These are phyloP conservation scores for Paralagenidium karlingii DNA, from an alignment of 352 stramenopile species.

Conservation along the genomic window DNA sequence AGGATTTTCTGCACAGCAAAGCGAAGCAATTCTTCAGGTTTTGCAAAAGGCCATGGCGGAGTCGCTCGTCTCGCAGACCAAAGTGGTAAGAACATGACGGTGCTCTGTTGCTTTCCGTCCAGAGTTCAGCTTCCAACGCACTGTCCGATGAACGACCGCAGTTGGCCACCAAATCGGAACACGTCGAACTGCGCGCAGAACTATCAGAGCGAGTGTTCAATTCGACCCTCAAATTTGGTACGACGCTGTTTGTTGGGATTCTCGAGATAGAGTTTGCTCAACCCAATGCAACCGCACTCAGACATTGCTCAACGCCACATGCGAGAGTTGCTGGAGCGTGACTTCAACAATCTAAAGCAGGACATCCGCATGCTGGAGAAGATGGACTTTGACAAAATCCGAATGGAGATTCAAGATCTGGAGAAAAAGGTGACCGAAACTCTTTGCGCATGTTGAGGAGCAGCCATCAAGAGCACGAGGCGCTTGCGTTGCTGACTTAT, in stretches of 20 bases:
- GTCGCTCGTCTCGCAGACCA: constrained; percentile 52
- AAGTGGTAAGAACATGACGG: constrained; percentile 23
- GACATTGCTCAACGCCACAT: constrained; percentile 84
- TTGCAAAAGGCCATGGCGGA: constrained; percentile 77
- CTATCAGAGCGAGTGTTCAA: constrained; percentile 82
- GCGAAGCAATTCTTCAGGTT: constrained; percentile 68
- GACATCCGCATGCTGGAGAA: constrained; percentile 86
- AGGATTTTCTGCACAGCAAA: constrained; percentile 59
- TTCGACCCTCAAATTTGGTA: constrained; percentile 83
- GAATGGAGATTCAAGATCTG: constrained; percentile 76
- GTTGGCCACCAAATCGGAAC: constrained; percentile 78
- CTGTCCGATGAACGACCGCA: constrained; percentile 6
- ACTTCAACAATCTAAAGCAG: constrained; percentile 85
- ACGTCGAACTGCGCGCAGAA: constrained; percentile 75
- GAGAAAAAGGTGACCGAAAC: constrained; percentile 44
- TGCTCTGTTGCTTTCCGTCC: neutral
- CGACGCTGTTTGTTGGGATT: constrained; percentile 1
- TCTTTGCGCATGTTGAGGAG: too few species aligned
- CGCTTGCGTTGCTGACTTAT: too few species aligned
- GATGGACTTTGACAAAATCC: constrained; percentile 84
- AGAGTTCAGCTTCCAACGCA: neutral
- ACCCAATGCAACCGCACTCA: constrained; percentile 5
- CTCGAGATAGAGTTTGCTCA: neutral
- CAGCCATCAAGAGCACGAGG: too few species aligned
- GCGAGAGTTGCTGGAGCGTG: constrained; percentile 73